Evolutionary conservation across 2,329 filamentous ascomycete genomes (phyloP), one percentile per base, ranked within the genome.

Genomic region (Aureobasidium sp.): DNA sequence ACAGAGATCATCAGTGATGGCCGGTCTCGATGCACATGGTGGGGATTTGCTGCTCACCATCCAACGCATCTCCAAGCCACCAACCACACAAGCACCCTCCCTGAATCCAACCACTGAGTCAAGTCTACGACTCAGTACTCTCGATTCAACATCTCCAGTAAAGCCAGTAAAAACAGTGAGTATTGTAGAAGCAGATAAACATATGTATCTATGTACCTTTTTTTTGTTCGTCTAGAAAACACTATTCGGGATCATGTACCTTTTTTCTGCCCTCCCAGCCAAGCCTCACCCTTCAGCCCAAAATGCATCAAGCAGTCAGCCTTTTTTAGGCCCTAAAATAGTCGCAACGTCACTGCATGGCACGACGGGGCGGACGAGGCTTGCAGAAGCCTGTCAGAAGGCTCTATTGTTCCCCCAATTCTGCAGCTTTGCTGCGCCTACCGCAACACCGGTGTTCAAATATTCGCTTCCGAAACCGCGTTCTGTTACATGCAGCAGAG

Each of bases 371-470:
- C 7, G 32, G 32, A 34, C 15, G 39, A 15, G 44, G 32, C 32
- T 43, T 59, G 55, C 55, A 59, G 55, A 59, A 59, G 55, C n/a
- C 43, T 59, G 29, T 41, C 41, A 59, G 29, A 59, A 59, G 41
- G 32, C 39, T 57, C 55, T 17, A 32, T 8, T 53, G 10, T 43
- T 43, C 20, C 39, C 17, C 29, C 9, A 12, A 24, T 26, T 41
- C 37, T 5, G 13, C 13, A 41, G 36, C 36, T 24, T 26, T 12
- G 20, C 41, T 24, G 41, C 10, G 10, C n/a, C n/a, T 7, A 43
- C 20, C 20, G 20, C 20, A 20, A 20, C 20, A 20, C 20, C 20
- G 20, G 20, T 20, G 20, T 20, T 20, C 20, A 20, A 20, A 20
- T 20, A 20, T 20, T 20, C 20, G 20, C 20, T 43, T 44, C 41